Evolutionary conservation across 495 filamentous ascomycete species (phyloP).

Genomic region (Penicillium tannophilum): DNA sequence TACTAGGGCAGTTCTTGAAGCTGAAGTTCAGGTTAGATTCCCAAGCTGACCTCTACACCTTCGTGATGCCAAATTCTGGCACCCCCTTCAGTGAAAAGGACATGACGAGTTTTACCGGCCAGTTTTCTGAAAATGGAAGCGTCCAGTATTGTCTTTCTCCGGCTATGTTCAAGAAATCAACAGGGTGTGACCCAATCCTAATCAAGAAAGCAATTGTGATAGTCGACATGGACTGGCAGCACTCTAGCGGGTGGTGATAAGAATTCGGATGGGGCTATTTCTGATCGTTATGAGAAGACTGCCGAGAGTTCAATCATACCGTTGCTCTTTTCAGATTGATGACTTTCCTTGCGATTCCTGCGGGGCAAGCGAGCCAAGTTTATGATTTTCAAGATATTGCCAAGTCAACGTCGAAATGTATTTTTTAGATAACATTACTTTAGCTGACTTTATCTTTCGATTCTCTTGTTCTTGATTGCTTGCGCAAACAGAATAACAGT

Average conservation of each 20-base stretch:
- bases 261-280: too few relatives aligned
- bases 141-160: background rate
- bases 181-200: background rate
- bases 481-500: too few relatives aligned
- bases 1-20: background rate
- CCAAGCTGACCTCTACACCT: background rate
- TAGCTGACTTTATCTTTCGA: background rate
- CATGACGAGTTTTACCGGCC: background rate
- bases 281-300: background rate
- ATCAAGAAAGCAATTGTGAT: background rate
- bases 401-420: too few relatives aligned
- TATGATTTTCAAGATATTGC: too few relatives aligned
- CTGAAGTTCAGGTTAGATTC: background rate
- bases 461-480: too few relatives aligned
- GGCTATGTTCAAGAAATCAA: background rate
- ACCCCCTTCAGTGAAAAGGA: background rate
- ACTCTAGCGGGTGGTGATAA: too few relatives aligned
- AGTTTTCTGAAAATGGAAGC: background rate
- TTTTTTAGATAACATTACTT: too few relatives aligned
- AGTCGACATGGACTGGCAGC: too few relatives aligned
- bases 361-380: too few relatives aligned
- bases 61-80: background rate
- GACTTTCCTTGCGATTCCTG: background rate
- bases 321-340: background rate
- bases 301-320: background rate